Percentiles rank a stretch among this genome's conserved stretches.
Conservation (phyloP, 805 yeast genomes). For the Lipomyces japonicus region DNA sequence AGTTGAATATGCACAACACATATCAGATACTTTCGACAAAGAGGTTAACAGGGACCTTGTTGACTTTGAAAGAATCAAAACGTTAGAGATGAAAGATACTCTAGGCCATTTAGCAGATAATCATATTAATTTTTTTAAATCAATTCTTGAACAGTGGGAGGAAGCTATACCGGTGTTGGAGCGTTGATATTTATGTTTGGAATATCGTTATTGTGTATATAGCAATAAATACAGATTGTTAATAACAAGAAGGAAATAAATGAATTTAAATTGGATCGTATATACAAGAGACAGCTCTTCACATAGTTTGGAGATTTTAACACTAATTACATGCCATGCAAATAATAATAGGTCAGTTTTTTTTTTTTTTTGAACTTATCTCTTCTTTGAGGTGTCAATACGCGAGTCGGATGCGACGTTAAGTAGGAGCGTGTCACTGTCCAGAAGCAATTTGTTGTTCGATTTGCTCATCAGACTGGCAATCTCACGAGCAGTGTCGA, state of each 20-base stretch:
- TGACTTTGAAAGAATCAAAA: conserved; percentile 75
- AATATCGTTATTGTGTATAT: too few species aligned
- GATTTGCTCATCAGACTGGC: conserved; percentile 79
- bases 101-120: conserved; percentile 70
- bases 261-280: too few species aligned
- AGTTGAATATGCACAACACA: conserved; percentile 48
- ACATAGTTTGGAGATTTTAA: too few species aligned
- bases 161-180: conserved; percentile 22
- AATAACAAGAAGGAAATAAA: too few species aligned
- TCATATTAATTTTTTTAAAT: conserved; percentile 68
- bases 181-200: too few species aligned
- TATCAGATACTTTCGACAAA: conserved; percentile 54
- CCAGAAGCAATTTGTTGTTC: conserved; percentile 87
- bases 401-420: conserved; percentile 83
- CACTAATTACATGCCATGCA: too few species aligned
- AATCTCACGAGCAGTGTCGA: conserved; percentile 95
- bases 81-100: conserved; percentile 68
- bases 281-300: too few species aligned
- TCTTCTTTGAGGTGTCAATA: conserved; percentile 23
- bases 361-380: too few species aligned
- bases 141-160: conserved; percentile 31
- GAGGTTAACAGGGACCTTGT: conserved; percentile 54
- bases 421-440: conserved; percentile 85
- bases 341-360: too few species aligned
- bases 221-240: too few species aligned